Evolutionary conservation across 805 yeast genomes (phyloP).

Genomic region (Pichia nakasei): DNA sequence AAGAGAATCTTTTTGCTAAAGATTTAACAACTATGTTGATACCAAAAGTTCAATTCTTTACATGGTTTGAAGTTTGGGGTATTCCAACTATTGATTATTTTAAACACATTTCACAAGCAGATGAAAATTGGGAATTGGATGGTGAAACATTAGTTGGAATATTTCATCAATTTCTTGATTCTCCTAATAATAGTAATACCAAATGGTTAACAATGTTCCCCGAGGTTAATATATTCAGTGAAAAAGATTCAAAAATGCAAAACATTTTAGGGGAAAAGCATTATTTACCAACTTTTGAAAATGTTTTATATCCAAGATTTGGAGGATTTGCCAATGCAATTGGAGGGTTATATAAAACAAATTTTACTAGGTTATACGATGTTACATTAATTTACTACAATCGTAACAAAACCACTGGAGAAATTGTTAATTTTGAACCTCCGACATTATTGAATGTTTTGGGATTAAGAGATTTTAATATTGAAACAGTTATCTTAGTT

Average conservation of each 20-base stretch:
- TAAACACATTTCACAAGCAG: constrained; percentile 41
- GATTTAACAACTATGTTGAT: constrained; percentile 20
- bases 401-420: constrained; percentile 7
- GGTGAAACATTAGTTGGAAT: constrained; percentile 23
- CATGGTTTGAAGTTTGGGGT: constrained; percentile 62
- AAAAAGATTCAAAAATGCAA: constrained; percentile 41
- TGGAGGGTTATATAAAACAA: constrained; percentile 30
- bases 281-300: constrained; percentile 50
- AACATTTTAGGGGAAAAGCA: constrained; percentile 44
- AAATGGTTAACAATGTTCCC: constrained; percentile 72
- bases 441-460: constrained; percentile 32
- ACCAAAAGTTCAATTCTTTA: constrained; percentile 49
- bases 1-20: constrained; percentile 17
- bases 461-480: constrained; percentile 24
- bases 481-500: constrained; percentile 29
- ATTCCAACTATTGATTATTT: constrained; percentile 47
- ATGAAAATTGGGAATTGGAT: constrained; percentile 64
- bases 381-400: constrained; percentile 41
- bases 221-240: constrained; percentile 66
- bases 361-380: constrained; percentile 44
- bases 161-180: constrained; percentile 27
- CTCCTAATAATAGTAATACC: constrained; percentile 26
- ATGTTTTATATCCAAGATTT: constrained; percentile 73
- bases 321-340: constrained; percentile 46
- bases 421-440: constrained; percentile 20